These are phyloP conservation scores for Pseudomonodictys pantanalensis DNA, from an alignment of 495 filamentous ascomycete genomes.

Conservation along the genomic window DNA sequence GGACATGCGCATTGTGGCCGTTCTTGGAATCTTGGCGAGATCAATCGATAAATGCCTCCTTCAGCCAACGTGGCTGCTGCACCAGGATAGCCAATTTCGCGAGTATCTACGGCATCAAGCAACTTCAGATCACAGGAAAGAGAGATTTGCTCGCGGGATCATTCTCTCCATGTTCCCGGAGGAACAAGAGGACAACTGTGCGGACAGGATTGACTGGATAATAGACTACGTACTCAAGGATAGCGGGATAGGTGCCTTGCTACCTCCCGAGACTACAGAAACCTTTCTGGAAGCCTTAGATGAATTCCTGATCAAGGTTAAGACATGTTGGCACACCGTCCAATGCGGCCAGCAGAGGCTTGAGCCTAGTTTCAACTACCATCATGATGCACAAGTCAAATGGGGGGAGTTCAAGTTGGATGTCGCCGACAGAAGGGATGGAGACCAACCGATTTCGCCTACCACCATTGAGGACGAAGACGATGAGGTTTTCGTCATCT, in stretches of 20 bases:
- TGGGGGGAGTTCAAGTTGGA: conserved; percentile 1
- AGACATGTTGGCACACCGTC: not conserved
- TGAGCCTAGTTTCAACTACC: conserved; percentile 5
- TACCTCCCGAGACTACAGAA: not conserved
- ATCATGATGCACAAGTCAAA: not conserved
- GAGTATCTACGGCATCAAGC: conserved; percentile 7
- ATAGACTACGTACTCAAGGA: not conserved
- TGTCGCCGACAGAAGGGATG: not conserved
- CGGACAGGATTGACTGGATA: not conserved
- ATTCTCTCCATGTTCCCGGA: conserved; percentile 15
- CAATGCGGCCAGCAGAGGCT: conserved; percentile 1
- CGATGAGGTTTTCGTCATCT: conserved; percentile 7
- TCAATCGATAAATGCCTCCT: conserved; percentile 8
- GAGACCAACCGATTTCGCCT: not conserved
- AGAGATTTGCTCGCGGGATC: conserved; percentile 2
- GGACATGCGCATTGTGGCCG: conserved; percentile 14
- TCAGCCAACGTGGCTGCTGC: conserved; percentile 7
- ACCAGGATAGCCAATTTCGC: not conserved
- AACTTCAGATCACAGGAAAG: conserved; percentile 2
- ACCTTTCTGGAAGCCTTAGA: not conserved
- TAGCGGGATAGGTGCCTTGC: conserved; percentile 1
- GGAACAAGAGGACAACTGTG: not conserved
- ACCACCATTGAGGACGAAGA: not conserved
- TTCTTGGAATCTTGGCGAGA: conserved; percentile 12
- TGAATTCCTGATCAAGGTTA: not conserved